These are phyloP conservation scores for Myrmaecium sp. DNA, from an alignment of 2,329 filamentous ascomycete species.

Conservation along the genomic window DNA sequence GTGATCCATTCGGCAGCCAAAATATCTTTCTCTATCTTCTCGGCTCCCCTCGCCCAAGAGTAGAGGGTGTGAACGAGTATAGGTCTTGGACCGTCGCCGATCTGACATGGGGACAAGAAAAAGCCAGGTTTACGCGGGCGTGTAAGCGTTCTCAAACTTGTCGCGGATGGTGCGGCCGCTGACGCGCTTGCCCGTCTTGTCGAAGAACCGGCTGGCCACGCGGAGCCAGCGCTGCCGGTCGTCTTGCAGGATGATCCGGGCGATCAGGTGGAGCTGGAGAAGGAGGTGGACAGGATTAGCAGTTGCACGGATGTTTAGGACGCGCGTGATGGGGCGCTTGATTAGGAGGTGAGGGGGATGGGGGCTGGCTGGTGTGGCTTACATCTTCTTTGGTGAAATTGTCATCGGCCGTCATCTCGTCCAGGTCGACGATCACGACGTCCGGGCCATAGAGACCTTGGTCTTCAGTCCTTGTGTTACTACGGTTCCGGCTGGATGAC, in stretches of 20 bases:
- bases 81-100: no score
- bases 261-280: conserved; percentile 16
- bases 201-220: conserved; percentile 30
- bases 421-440: conserved; percentile 9
- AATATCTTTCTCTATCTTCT: no score
- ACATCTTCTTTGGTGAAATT: conserved; percentile 16
- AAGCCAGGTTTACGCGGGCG: no score
- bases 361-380: not conserved
- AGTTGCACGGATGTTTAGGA: not conserved
- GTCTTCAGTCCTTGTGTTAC: not conserved
- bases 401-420: conserved; percentile 14
- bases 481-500: not conserved
- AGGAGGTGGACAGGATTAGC: conserved; percentile 4
- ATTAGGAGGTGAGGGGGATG: no score
- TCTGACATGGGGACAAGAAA: no score
- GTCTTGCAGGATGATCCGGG: conserved; percentile 26
- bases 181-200: conserved; percentile 30
- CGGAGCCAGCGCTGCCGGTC: conserved; percentile 28
- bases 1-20: no score
- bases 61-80: no score
- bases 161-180: conserved; percentile 25
- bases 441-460: not conserved
- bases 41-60: no score
- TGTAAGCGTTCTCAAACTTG: conserved; percentile 15
- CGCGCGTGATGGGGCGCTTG: not conserved